Evolutionary conservation across 2,329 filamentous ascomycete species (phyloP), one percentile per base, ranked within the genome.

Genomic region (Neonectria sp.): DNA sequence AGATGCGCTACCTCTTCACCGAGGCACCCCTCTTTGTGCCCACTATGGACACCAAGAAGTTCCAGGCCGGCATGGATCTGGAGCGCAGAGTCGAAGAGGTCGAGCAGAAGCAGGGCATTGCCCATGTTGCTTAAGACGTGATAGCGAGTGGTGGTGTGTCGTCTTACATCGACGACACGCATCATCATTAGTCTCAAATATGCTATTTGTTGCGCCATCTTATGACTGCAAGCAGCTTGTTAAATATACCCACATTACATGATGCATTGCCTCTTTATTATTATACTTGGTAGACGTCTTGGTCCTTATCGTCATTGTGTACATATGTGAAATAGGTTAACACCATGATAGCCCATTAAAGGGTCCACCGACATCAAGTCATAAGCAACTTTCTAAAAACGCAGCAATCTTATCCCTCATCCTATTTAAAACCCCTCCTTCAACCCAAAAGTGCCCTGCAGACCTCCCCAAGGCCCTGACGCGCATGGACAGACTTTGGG

Each of bases 1-100:
- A 92, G 79, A 92, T 92, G 90, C 89, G 90, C 71, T 86, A 88
- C 63, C 82, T 92, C 51, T 92, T 92, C 78, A 87, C 85, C n/a
- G 84, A 91, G 73, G 88, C 90, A 0, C 91, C 90, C 2, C 83
- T 87, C 74, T 88, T 93, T 71, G 88, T 93, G 5, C 90, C 35
- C 1, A 84, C 84, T 5, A 88, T 88, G 79, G 85, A 88, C 70
- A 86, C 84, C 59, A 80, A 81, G 11, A 73, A 76, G 17, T 79
- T 81, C 63, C 82, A 84, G 13, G 68, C 58, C 5, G 69, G 67
- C 1, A 55, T 68, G 69, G 90, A 92, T 75, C 76, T 92, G 45
- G 89, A 92, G 80, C 83, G 86, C 37, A 82, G 89, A 46, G 83
- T 89, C 5, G 82, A 86, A 62, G 87, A 90, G 75, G 86, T 89